Percentiles rank a stretch among this genome's conserved stretches.
phyloP scores from a whole-genome alignment of 2,329 filamentous ascomycete species.

The Pestalotiopsis sp. region DNA sequence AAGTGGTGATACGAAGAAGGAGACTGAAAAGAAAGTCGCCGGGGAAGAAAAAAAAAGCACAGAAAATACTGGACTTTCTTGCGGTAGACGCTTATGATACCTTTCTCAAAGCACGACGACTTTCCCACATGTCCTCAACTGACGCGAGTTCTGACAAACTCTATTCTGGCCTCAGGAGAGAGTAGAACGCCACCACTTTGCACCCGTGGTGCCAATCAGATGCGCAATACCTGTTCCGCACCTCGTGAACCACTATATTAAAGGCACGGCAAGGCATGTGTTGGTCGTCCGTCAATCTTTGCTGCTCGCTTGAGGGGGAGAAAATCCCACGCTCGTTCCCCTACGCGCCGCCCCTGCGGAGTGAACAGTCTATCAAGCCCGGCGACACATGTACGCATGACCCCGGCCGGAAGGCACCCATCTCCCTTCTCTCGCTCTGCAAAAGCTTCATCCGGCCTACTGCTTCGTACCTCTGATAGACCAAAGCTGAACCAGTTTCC shows the following conservation, averaged over 20 bases:
- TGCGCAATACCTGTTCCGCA: background rate
- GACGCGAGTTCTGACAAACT: background rate
- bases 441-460: too few relatives aligned
- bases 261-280: background rate
- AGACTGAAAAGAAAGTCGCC: too few relatives aligned
- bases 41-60: too few relatives aligned
- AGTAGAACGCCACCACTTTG: background rate
- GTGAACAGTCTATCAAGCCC: too few relatives aligned
- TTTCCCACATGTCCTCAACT: background rate
- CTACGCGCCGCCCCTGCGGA: too few relatives aligned
- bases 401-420: too few relatives aligned
- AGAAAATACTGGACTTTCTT: too few relatives aligned
- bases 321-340: too few relatives aligned
- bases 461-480: background rate
- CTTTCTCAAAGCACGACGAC: background rate
- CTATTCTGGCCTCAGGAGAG: background rate
- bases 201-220: background rate
- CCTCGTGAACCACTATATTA: background rate
- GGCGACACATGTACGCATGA: too few relatives aligned
- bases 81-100: background rate
- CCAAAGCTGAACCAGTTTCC: background rate
- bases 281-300: background rate
- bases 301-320: too few relatives aligned
- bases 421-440: too few relatives aligned
- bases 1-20: too few relatives aligned